Conservation (phyloP, 805 yeast species). For the Metschnikowia koreensis region DNA sequence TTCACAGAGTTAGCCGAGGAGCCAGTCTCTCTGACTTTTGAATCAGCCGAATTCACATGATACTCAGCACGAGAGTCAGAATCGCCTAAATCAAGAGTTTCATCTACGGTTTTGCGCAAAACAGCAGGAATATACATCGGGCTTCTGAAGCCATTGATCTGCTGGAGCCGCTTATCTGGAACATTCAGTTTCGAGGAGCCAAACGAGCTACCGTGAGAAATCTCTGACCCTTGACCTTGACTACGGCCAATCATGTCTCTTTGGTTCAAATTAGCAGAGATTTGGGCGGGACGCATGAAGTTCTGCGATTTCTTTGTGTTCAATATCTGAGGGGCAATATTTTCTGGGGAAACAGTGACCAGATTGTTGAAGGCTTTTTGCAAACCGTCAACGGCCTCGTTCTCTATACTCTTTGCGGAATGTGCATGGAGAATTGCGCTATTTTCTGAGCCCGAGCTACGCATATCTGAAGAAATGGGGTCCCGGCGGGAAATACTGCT, state of each 20-base stretch:
- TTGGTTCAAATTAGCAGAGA: constrained; percentile 3
- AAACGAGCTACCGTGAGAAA: constrained; percentile 4
- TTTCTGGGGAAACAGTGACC: neutral
- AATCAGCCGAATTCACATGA: neutral
- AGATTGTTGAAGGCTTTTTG: neutral
- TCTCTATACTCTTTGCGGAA: neutral
- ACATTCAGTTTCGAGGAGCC: constrained; percentile 7
- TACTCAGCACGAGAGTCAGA: constrained; percentile 1
- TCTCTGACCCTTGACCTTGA: constrained; percentile 1
- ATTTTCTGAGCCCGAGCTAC: neutral
- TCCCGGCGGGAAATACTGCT: too few species aligned
- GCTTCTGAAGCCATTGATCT: constrained; percentile 75
- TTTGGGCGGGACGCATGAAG: constrained; percentile 2
- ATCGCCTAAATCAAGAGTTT: constrained; percentile 11
- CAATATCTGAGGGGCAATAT: neutral
- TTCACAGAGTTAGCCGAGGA: constrained; percentile 26
- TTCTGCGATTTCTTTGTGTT: neutral
- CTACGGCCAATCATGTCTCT: constrained; percentile 1
- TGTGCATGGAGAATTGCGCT: neutral
- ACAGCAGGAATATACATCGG: constrained; percentile 93
- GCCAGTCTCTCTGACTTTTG: neutral
- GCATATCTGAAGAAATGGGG: neutral
- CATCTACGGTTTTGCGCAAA: constrained; percentile 44
- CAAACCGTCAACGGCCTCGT: neutral
- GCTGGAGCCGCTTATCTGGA: constrained; percentile 47